These are phyloP conservation scores for Neofusicoccum ribis DNA, from an alignment of 2,329 filamentous ascomycete genomes.

Conservation along the genomic window DNA sequence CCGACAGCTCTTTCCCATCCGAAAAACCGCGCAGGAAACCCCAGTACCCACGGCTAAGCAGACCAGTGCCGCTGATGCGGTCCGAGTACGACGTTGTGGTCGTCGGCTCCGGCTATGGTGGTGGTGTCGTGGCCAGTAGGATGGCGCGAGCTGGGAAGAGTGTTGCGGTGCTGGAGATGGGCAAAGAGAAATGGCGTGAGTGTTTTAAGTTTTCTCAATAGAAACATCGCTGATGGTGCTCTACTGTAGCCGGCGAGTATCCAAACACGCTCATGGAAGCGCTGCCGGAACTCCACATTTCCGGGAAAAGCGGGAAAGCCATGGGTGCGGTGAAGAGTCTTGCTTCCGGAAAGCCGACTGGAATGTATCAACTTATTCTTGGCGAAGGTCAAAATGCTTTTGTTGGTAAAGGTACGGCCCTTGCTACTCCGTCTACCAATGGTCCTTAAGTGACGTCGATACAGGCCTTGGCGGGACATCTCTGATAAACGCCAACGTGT, in stretches of 20 bases:
- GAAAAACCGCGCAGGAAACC: not conserved
- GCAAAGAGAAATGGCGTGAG: conserved; percentile 61
- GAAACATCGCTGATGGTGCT: not conserved
- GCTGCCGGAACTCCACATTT: conserved; percentile 56
- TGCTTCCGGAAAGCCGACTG: conserved; percentile 56
- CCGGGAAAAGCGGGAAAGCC: conserved; percentile 53
- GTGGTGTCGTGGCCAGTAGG: conserved; percentile 64
- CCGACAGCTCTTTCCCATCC: too few species aligned
- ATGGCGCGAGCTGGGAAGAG: conserved; percentile 62
- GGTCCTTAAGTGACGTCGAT: too few species aligned
- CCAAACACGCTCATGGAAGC: conserved; percentile 52
- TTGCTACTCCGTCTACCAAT: too few species aligned
- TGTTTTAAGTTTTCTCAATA: not conserved
- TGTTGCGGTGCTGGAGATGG: conserved; percentile 66
- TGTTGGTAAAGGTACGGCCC: conserved; percentile 55
- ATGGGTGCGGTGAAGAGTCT: conserved; percentile 45
- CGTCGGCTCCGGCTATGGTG: conserved; percentile 69
- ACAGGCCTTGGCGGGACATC: conserved; percentile 64
- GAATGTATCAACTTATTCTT: conserved; percentile 63
- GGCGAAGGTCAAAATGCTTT: conserved; percentile 65
- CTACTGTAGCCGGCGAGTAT: conserved; percentile 56
- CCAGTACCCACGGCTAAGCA: conserved; percentile 25
- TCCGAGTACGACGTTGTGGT: conserved; percentile 65
- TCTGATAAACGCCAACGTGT: conserved; percentile 68
- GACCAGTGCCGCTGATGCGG: conserved; percentile 58